Evolutionary conservation across 768 basidiomycete species (phyloP).

Genomic region (Naganishia vaughanmartiniae): DNA sequence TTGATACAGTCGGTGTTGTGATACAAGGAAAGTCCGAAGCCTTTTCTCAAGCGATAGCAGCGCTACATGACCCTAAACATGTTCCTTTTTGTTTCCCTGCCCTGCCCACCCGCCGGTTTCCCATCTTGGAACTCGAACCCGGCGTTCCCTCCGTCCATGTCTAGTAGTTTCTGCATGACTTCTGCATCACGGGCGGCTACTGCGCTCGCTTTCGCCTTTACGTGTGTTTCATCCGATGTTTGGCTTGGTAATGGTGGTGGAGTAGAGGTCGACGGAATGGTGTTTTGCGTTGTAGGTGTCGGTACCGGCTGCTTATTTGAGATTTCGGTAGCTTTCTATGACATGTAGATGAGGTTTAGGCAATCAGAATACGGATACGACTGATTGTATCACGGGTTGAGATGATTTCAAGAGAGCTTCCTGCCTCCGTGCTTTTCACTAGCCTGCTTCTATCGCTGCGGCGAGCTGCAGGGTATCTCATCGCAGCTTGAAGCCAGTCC

Average conservation of each 20-base stretch:
- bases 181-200: slow-evolving; percentile 11
- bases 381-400: too few relatives aligned
- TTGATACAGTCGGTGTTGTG: not conserved
- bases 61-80: slow-evolving; percentile 32
- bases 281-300: not conserved
- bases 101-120: slow-evolving; percentile 29
- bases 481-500: not conserved
- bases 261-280: not conserved
- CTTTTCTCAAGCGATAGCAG: not conserved
- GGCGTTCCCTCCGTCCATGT: slow-evolving; percentile 30
- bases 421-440: too few relatives aligned
- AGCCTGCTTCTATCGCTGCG: too few relatives aligned
- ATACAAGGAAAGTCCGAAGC: not conserved
- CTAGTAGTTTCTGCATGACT: slow-evolving; percentile 24
- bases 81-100: slow-evolving; percentile 28
- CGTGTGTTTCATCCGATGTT: not conserved
- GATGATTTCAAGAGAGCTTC: too few relatives aligned
- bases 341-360: not conserved
- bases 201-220: slow-evolving; percentile 4
- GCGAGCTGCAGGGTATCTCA: too few relatives aligned
- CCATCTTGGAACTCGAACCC: slow-evolving; percentile 35
- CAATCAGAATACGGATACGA: not conserved
- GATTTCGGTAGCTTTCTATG: not conserved
- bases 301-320: not conserved
- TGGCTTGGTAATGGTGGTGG: not conserved